phyloP scores from a whole-genome alignment of 225 moss, liverwort and hornwort species.

The Rhytidiadelphus loreus region DNA sequence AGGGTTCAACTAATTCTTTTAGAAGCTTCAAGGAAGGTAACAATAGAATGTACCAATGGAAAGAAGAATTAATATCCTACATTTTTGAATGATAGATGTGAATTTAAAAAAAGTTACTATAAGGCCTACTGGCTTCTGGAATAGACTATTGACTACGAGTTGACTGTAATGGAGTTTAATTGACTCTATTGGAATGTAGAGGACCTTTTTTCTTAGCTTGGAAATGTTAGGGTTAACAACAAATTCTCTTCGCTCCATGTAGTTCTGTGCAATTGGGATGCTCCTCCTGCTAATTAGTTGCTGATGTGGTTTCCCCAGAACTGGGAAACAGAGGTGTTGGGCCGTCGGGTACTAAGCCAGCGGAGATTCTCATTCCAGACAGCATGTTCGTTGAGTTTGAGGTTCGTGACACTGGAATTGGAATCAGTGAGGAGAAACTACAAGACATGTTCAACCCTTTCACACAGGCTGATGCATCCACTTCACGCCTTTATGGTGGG shows the following conservation, averaged over 20 bases:
- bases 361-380: background rate
- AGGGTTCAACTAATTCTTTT: background rate
- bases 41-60: background rate
- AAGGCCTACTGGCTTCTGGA: background rate
- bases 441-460: constrained; percentile 81
- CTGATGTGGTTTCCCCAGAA: constrained; percentile 10
- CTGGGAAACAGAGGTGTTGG: background rate
- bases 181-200: background rate
- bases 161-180: background rate
- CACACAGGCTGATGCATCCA: constrained; percentile 86
- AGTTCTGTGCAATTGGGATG: background rate
- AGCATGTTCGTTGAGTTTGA: constrained; percentile 46
- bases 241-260: background rate
- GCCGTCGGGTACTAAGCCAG: background rate
- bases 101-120: background rate
- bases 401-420: constrained; percentile 77
- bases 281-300: background rate
- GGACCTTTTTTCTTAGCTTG: background rate
- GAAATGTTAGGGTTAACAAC: background rate
- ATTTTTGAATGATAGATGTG: background rate
- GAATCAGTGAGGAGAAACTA: constrained; percentile 59
- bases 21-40: background rate
- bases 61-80: background rate
- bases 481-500: constrained; percentile 82
- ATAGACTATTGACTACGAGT: background rate